A percentile compares a stretch with the other conserved stretches of the same genome.
Conservation (phyloP, 768 basidiomycete species). For the Pleurotus tuoliensis region DNA sequence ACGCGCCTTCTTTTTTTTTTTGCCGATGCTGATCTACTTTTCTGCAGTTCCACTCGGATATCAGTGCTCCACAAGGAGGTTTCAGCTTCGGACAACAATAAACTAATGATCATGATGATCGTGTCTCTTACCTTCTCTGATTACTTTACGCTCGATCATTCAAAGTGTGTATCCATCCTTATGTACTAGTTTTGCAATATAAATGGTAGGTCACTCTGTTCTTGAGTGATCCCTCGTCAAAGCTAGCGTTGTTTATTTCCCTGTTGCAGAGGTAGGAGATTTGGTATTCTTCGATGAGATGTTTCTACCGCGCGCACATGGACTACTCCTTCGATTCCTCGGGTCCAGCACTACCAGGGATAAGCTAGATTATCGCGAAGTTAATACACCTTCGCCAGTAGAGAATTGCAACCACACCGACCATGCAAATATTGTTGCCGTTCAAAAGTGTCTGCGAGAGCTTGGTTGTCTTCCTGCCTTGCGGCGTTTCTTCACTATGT, state of each 20-base stretch:
- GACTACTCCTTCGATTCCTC: constrained; percentile 29
- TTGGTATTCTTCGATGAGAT: no score
- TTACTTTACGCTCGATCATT: constrained; percentile 7
- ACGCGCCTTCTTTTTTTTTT: neutral
- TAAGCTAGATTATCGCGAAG: constrained; percentile 39
- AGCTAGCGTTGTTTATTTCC: no score
- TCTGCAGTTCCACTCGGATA: constrained; percentile 75
- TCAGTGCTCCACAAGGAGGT: constrained; percentile 88
- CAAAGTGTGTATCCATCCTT: constrained; percentile 3
- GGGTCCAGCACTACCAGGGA: constrained; percentile 70
- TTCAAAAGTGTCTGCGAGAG: constrained; percentile 88
- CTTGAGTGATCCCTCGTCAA: neutral
- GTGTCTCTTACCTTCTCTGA: constrained; percentile 10
- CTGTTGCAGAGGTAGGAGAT: no score
- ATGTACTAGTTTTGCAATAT: constrained; percentile 7
- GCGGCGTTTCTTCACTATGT: constrained; percentile 77
- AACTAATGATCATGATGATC: constrained; percentile 12
- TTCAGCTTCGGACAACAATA: constrained; percentile 86
- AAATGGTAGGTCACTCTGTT: neutral
- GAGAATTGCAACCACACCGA: constrained; percentile 22
- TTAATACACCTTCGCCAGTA: neutral
- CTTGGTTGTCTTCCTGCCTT: constrained; percentile 76
- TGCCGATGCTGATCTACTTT: constrained; percentile 6
- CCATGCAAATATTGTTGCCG: constrained; percentile 97
- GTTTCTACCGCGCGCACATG: neutral